phyloP scores from a whole-genome alignment of 2,329 filamentous ascomycete genomes.

The Graphium sp. region DNA sequence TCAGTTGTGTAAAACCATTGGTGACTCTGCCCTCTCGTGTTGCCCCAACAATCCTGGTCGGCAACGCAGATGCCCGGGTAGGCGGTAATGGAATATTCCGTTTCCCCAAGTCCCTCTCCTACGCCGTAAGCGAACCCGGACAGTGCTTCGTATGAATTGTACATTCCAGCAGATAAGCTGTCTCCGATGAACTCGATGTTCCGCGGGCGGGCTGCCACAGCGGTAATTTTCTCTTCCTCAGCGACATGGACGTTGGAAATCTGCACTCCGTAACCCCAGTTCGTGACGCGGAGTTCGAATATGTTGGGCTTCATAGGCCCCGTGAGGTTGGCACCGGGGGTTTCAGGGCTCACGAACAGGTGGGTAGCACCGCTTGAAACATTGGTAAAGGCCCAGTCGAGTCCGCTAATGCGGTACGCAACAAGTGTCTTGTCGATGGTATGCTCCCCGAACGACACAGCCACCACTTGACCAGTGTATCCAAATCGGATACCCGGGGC shows the following conservation, averaged over 20 bases:
- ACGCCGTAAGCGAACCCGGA: slow-evolving; percentile 38
- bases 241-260: slow-evolving; percentile 32
- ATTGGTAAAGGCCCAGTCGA: slow-evolving; percentile 45
- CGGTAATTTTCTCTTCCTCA: slow-evolving; percentile 23
- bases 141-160: slow-evolving; percentile 39
- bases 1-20: slow-evolving; percentile 43
- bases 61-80: slow-evolving; percentile 40
- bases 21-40: slow-evolving; percentile 27
- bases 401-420: slow-evolving; percentile 37
- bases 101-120: slow-evolving; percentile 36
- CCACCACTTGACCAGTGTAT: slow-evolving; percentile 34
- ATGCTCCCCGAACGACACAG: slow-evolving; percentile 33
- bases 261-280: slow-evolving; percentile 44
- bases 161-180: slow-evolving; percentile 36
- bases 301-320: slow-evolving; percentile 23
- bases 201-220: slow-evolving; percentile 16
- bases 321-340: slow-evolving; percentile 23
- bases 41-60: slow-evolving; percentile 38
- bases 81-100: slow-evolving; percentile 39
- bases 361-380: slow-evolving; percentile 38
- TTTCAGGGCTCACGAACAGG: slow-evolving; percentile 29
- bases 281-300: slow-evolving; percentile 42
- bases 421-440: slow-evolving; percentile 32
- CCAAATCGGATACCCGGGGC: slow-evolving; percentile 36
- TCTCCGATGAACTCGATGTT: slow-evolving; percentile 25